phyloP scores from a whole-genome alignment of 805 yeast genomes.

The Candida patagonica region DNA sequence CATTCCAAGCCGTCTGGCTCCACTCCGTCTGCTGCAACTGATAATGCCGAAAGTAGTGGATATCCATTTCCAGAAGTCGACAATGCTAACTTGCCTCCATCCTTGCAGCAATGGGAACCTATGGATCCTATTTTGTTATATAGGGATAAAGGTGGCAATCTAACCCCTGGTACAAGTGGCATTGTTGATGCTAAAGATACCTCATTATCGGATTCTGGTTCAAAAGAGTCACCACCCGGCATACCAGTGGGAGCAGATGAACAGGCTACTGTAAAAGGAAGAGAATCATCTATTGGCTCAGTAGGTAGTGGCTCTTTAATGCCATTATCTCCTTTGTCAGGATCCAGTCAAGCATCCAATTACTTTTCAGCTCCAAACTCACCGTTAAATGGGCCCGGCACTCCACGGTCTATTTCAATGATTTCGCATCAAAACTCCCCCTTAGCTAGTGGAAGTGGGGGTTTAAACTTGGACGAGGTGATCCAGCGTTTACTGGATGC shows the following conservation, averaged over 20 bases:
- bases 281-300: not conserved
- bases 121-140: constrained; percentile 63
- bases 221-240: not conserved
- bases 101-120: constrained; percentile 63
- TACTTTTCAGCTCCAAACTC: constrained; percentile 16
- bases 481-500: constrained; percentile 90
- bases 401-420: constrained; percentile 10
- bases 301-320: not conserved
- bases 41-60: constrained; percentile 8
- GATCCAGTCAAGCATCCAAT: not conserved
- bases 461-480: constrained; percentile 66
- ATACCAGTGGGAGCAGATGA: not conserved
- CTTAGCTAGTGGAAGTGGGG: too few species aligned
- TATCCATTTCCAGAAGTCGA: constrained; percentile 19
- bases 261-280: not conserved
- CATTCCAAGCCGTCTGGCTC: not conserved
- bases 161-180: constrained; percentile 7
- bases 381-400: constrained; percentile 13
- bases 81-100: constrained; percentile 41
- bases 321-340: not conserved
- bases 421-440: constrained; percentile 11
- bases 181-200: not conserved
- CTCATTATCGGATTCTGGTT: not conserved
- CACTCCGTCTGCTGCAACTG: not conserved
- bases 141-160: constrained; percentile 36